A percentile compares a stretch with the other conserved stretches of the same genome.
Conservation (phyloP, 139 green algal species). For the Chlorella sp. region DNA sequence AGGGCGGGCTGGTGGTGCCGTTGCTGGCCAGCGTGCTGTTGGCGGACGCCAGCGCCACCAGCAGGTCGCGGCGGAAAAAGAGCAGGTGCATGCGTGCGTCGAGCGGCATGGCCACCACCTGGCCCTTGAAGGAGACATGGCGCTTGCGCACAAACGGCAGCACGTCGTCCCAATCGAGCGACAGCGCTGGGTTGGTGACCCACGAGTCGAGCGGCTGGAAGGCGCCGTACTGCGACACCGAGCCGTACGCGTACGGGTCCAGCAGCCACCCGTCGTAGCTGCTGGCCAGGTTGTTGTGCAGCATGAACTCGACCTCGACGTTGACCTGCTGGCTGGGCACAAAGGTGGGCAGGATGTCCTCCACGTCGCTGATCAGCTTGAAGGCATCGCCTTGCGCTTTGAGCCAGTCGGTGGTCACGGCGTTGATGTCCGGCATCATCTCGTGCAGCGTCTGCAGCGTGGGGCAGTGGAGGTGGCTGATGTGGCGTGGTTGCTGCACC, state of each 20-base stretch:
- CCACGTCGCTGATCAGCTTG: not conserved
- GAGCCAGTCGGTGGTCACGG: slow-evolving; percentile 3
- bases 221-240: slow-evolving; percentile 15
- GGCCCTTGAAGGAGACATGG: not conserved
- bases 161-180: slow-evolving; percentile 12
- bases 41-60: too few relatives aligned
- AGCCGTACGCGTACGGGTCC: slow-evolving; percentile 14
- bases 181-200: not conserved
- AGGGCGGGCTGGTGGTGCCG: too few relatives aligned
- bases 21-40: too few relatives aligned
- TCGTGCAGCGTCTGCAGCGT: slow-evolving; percentile 22
- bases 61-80: slow-evolving; percentile 19
- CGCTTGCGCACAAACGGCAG: slow-evolving; percentile 10
- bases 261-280: slow-evolving; percentile 23
- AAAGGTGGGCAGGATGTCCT: slow-evolving; percentile 25
- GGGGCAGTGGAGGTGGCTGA: too few relatives aligned
- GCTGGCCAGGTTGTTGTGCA: slow-evolving; percentile 25
- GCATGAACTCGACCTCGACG: slow-evolving; percentile 19
- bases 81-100: slow-evolving; percentile 28
- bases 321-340: slow-evolving; percentile 21
- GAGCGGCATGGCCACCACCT: slow-evolving; percentile 21
- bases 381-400: slow-evolving; percentile 8
- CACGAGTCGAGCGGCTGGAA: slow-evolving; percentile 13
- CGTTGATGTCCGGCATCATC: slow-evolving; percentile 17
- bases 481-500: too few relatives aligned